Evolutionary conservation across 371 early-diverging fungal genomes (phyloP).

Genomic region (Lichtheimia corymbifera): DNA sequence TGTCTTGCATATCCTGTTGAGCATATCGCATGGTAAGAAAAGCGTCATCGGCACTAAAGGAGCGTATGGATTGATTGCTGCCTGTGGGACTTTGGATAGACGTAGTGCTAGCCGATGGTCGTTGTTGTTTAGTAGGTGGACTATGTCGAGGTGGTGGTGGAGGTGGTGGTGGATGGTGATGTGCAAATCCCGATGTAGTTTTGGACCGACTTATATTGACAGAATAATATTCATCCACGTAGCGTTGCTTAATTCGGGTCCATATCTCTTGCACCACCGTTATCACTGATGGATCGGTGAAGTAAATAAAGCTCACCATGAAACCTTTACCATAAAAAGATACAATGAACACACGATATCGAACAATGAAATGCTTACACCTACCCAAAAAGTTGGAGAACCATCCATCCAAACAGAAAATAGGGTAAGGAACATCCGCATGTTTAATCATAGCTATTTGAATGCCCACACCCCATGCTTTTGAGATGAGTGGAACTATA

Average conservation of each 20-base stretch:
- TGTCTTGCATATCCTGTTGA: no score
- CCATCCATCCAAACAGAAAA: background rate
- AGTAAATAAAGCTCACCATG: constrained; percentile 31
- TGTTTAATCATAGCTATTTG: constrained; percentile 17
- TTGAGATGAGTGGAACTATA: constrained; percentile 31
- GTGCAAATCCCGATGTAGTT: no score
- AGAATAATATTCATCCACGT: background rate
- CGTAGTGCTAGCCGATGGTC: no score
- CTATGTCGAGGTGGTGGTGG: no score
- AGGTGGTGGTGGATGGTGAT: no score
- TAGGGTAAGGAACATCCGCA: constrained; percentile 3
- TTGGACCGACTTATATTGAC: background rate
- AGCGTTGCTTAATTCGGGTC: background rate
- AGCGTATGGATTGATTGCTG: background rate
- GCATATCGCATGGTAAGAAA: no score
- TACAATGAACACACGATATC: background rate
- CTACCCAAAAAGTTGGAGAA: background rate
- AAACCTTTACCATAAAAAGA: constrained; percentile 12
- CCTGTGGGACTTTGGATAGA: no score
- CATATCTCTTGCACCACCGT: constrained; percentile 13
- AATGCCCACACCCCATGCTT: constrained; percentile 31
- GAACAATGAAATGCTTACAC: background rate
- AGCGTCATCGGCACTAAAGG: background rate
- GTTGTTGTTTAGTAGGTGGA: no score
- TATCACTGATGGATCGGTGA: constrained; percentile 33